These are phyloP conservation scores for Cyberlindnera lachancei DNA, from an alignment of 805 yeast species.

Conservation along the genomic window DNA sequence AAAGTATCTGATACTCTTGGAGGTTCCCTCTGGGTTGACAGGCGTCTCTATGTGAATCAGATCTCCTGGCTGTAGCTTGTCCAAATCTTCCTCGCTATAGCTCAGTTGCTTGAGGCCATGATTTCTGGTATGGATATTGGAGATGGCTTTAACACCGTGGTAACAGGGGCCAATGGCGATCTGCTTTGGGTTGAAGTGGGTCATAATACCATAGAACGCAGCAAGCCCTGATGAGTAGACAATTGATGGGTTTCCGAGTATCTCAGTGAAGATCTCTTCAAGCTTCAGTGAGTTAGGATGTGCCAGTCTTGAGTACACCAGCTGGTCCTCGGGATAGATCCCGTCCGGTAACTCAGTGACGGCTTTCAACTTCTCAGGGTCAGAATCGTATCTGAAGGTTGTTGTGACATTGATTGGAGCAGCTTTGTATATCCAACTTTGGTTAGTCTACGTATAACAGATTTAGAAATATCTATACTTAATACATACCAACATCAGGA, in stretches of 20 bases:
- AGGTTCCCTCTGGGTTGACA: slow-evolving; percentile 72
- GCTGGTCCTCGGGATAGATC: slow-evolving; percentile 26
- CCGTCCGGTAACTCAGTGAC: slow-evolving; percentile 32
- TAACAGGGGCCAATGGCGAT: slow-evolving; percentile 75
- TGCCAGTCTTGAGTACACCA: slow-evolving; percentile 62
- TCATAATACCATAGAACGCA: slow-evolving; percentile 72
- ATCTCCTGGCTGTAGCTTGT: slow-evolving; percentile 50
- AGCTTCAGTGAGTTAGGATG: slow-evolving; percentile 68
- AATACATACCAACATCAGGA: slow-evolving; percentile 40
- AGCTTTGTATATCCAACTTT: too few relatives aligned
- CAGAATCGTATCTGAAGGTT: slow-evolving; percentile 58
- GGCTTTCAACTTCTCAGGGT: slow-evolving; percentile 49
- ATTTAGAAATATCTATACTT: too few relatives aligned
- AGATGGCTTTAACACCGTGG: slow-evolving; percentile 76
- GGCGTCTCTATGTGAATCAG: slow-evolving; percentile 83
- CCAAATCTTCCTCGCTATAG: slow-evolving; percentile 41
- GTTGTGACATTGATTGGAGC: slow-evolving; percentile 82
- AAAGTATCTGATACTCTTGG: slow-evolving; percentile 52
- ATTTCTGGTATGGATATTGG: slow-evolving; percentile 53
- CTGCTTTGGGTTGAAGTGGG: slow-evolving; percentile 63
- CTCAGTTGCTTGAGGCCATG: slow-evolving; percentile 45
- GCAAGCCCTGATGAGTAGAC: slow-evolving; percentile 73
- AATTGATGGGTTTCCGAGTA: slow-evolving; percentile 60
- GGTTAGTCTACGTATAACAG: too few relatives aligned
- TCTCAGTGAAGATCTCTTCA: slow-evolving; percentile 53